A percentile compares a stretch with the other conserved stretches of the same genome.
phyloP scores from a whole-genome alignment of 2,329 filamentous ascomycete genomes.

The Lecanicillium sp. region DNA sequence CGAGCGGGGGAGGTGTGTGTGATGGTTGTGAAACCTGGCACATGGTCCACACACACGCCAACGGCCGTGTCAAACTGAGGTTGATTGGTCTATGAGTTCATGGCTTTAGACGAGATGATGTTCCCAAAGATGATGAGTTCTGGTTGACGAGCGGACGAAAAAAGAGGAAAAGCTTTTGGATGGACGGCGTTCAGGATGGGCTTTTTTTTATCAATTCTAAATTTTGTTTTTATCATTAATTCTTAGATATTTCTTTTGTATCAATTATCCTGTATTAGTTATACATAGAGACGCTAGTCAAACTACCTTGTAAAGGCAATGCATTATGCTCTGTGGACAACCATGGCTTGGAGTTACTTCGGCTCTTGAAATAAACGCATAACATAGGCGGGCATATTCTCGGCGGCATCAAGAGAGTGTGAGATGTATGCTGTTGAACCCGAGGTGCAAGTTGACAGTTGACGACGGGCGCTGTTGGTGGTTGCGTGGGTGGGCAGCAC shows the following conservation, averaged over 20 bases:
- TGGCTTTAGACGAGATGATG: conserved; percentile 6
- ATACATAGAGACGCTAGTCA: not conserved
- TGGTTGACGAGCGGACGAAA: not conserved
- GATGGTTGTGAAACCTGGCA: conserved; percentile 3
- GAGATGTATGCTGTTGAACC: no score
- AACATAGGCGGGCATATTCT: no score
- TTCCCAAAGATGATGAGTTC: conserved; percentile 5
- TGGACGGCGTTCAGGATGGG: no score
- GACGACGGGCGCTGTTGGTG: no score
- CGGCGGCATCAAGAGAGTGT: no score
- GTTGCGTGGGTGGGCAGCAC: no score
- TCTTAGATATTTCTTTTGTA: not conserved
- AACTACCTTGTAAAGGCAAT: not conserved
- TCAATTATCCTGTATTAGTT: not conserved
- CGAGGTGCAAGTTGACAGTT: no score
- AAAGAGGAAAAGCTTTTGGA: not conserved
- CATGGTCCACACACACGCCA: conserved; percentile 7
- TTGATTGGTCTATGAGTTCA: not conserved
- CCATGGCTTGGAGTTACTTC: no score
- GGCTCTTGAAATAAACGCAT: no score
- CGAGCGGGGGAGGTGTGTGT: not conserved
- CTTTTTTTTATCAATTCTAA: not conserved
- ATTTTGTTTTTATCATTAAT: not conserved
- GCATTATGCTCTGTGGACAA: no score
- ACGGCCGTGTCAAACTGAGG: not conserved